Conservation (phyloP, 2,329 filamentous ascomycete genomes). For the Ascosphaera aggregata region DNA sequence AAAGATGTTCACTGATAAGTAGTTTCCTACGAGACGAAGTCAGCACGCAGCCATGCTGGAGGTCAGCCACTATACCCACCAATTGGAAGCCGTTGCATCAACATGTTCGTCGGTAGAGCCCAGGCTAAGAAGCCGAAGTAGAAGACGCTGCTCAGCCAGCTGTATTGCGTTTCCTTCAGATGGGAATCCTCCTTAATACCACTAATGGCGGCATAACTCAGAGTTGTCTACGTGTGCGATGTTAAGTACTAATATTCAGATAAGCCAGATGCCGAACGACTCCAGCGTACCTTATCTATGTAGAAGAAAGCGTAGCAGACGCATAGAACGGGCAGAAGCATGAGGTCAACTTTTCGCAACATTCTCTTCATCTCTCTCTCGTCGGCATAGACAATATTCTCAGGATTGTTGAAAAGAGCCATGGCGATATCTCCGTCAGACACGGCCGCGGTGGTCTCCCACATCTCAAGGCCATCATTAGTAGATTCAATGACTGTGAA, state of each 20-base stretch:
- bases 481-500: background rate
- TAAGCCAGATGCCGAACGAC: background rate
- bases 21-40: constrained; percentile 17
- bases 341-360: constrained; percentile 32
- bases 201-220: constrained; percentile 42
- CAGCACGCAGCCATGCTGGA: background rate
- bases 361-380: constrained; percentile 23
- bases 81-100: constrained; percentile 28
- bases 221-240: constrained; percentile 31
- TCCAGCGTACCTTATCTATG: constrained; percentile 17
- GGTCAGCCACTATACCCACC: constrained; percentile 11
- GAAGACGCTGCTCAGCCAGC: constrained; percentile 31
- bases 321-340: constrained; percentile 33
- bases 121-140: constrained; percentile 32
- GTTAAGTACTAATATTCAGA: too few relatives aligned
- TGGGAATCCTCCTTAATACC: constrained; percentile 35
- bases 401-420: constrained; percentile 24
- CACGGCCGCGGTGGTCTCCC: background rate
- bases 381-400: constrained; percentile 24
- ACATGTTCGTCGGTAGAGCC: constrained; percentile 31
- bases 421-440: constrained; percentile 26
- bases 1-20: constrained; percentile 33
- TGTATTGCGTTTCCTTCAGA: constrained; percentile 34
- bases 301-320: constrained; percentile 32
- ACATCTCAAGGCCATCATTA: background rate